Percentiles rank a stretch among this genome's conserved stretches.
phyloP scores from a whole-genome alignment of 495 filamentous ascomycete species.

The Tetracladium setigerum region DNA sequence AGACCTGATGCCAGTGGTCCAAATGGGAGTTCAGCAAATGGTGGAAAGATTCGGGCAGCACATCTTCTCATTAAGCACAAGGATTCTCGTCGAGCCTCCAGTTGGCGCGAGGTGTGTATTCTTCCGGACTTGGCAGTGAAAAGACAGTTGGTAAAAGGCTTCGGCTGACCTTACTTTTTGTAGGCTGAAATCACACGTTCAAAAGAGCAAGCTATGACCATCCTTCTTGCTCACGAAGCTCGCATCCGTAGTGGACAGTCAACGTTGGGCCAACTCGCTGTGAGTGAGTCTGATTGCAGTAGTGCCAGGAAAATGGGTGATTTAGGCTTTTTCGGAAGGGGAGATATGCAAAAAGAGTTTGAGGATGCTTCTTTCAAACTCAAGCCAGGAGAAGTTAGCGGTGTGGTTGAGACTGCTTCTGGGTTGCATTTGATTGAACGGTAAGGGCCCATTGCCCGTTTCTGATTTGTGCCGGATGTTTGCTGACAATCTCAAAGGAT shows the following conservation, averaged over 20 bases:
- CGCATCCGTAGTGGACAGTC: slow-evolving; percentile 62
- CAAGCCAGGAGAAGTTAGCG: slow-evolving; percentile 75
- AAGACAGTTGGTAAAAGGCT: too few relatives aligned
- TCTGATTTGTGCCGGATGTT: too few relatives aligned
- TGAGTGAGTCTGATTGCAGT: slow-evolving; percentile 88
- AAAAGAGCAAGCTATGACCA: slow-evolving; percentile 77
- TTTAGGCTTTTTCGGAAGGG: slow-evolving; percentile 85
- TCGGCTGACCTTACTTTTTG: neutral
- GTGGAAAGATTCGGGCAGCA: slow-evolving; percentile 84
- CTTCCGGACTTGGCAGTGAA: neutral
- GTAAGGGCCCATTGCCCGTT: slow-evolving; percentile 37
- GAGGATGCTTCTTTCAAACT: slow-evolving; percentile 89
- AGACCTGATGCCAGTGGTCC: slow-evolving; percentile 30
- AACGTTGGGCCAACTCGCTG: slow-evolving; percentile 70
- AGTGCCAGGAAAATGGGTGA: slow-evolving; percentile 91
- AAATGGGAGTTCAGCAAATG: slow-evolving; percentile 45
- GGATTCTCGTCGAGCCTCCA: slow-evolving; percentile 77
- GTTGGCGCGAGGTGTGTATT: slow-evolving; percentile 67
- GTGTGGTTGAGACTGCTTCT: slow-evolving; percentile 83
- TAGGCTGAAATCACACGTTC: slow-evolving; percentile 72
- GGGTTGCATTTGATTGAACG: slow-evolving; percentile 94
- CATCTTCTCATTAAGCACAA: slow-evolving; percentile 91
- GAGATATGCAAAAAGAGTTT: slow-evolving; percentile 99
- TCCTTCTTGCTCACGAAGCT: slow-evolving; percentile 63
- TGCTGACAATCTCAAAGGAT: too few relatives aligned